Evolutionary conservation across 306 rosid genomes (phyloP).

Genomic region (Alnus glutinosa): DNA sequence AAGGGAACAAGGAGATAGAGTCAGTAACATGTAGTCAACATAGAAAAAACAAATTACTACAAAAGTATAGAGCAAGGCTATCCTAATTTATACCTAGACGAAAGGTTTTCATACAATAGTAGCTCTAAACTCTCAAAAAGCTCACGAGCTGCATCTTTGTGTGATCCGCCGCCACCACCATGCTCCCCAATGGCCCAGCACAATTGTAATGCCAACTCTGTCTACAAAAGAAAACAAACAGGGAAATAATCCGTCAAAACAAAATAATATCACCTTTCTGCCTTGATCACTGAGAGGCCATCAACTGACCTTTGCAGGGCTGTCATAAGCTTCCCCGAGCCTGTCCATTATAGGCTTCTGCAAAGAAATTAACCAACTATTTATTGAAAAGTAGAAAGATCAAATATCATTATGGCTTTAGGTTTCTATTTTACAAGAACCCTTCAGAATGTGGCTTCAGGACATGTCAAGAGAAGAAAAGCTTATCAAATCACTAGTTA

Average conservation of each 20-base stretch:
- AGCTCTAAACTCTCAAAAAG: conserved; percentile 94
- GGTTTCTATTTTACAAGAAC: neutral
- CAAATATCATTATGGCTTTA: neutral
- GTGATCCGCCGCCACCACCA: conserved; percentile 90
- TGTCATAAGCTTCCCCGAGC: conserved; percentile 90
- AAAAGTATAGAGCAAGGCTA: conserved; percentile 26
- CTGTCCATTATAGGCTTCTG: conserved; percentile 95
- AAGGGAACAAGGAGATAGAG: conserved; percentile 23
- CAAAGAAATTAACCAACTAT: conserved; percentile 27
- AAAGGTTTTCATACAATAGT: conserved; percentile 90
- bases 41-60: conserved; percentile 6
- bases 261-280: conserved; percentile 14
- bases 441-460: neutral
- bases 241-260: conserved; percentile 19
- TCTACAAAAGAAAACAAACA: conserved; percentile 46
- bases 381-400: neutral
- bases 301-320: conserved; percentile 73
- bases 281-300: conserved; percentile 21
- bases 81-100: conserved; percentile 64
- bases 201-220: conserved; percentile 89
- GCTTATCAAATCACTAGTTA: too few relatives aligned
- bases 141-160: conserved; percentile 97
- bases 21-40: conserved; percentile 26
- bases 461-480: neutral
- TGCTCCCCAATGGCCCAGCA: conserved; percentile 99